Base-by-base conservation (phyloP, 1,139 yeast genomes). In the Candida sojae region DNA sequence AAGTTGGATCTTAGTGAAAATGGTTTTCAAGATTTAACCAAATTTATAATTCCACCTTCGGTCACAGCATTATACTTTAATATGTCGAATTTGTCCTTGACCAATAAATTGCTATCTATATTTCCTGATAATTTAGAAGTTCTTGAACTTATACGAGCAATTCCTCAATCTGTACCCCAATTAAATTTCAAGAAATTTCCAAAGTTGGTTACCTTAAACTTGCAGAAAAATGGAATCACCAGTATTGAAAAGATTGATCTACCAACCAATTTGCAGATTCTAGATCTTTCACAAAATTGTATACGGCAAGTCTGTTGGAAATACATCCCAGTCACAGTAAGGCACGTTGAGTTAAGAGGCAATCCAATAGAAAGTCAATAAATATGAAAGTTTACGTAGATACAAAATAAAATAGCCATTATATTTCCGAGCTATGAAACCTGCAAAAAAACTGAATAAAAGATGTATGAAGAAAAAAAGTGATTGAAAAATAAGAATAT, bases 21-120 rank as follows among this genome's bases (percentile, higher is more conserved):
- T 45, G 44, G 45, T 8, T 49, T 59, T 26, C 28, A 39, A 2
- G 49, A 52, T 4, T 26, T 54, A 13, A 48, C 48, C 11, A 17
- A n/a, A 10, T 31, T 68, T 93, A 87, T 33, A 93, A 95, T 25
- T 86, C 66, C 50, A 9, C 11, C n/a, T 12, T 23, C 39, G 11
- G 23, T 45, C 6, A 38, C 34, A 6, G 28, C 13, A 28, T 39
- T 47, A n/a, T 42, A 25, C 10, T 42, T 45, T 10, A 32, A 45
- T 12, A 38, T 23, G 26, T 30, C 31, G 8, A 45, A 31, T 25
- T 11, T 45, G 11, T 28, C 37, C 12, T 45, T 41, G 21, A 45
- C 31, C 9, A 45, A 42, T 28, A 30, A 41, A 8, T 32, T 45
- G 12, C 31, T 45, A 17, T 28, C 44, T 4, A 42, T 11, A 13